Percentiles rank a stretch among this genome's conserved stretches.
Conservation (phyloP, 352 stramenopile species). For the Paralagenidium karlingii region DNA sequence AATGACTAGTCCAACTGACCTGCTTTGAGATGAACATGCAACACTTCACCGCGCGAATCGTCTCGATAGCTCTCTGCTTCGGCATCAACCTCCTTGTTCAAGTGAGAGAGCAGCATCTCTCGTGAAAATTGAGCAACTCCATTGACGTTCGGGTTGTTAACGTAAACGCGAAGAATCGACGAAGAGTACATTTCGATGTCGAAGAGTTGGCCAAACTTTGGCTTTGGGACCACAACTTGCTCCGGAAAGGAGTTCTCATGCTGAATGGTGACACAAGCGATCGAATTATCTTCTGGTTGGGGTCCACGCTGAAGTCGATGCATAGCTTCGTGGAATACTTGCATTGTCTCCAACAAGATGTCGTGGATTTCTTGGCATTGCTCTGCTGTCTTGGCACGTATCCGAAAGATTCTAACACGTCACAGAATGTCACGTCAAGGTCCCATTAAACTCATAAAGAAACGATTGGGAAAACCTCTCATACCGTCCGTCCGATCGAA, state of each 20-base stretch:
- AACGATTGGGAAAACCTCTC: neutral
- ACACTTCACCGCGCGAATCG: too few species aligned
- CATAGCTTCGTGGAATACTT: slow-evolving; percentile 58
- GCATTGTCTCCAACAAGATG: slow-evolving; percentile 36
- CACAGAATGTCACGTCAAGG: slow-evolving; percentile 1
- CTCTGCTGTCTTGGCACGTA: slow-evolving; percentile 46
- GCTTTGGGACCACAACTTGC: slow-evolving; percentile 31
- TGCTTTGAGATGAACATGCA: too few species aligned
- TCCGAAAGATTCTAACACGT: slow-evolving; percentile 31
- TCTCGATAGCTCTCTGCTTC: too few species aligned
- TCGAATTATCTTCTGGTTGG: slow-evolving; percentile 47
- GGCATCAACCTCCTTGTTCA: too few species aligned
- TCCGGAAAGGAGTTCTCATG: slow-evolving; percentile 55
- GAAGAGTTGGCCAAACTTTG: slow-evolving; percentile 26
- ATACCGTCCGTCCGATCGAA: slow-evolving; percentile 57
- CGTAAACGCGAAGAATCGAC: slow-evolving; percentile 56
- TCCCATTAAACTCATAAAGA: neutral
- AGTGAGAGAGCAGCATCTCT: slow-evolving; percentile 26
- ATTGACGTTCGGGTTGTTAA: slow-evolving; percentile 42
- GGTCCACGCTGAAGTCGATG: slow-evolving; percentile 52
- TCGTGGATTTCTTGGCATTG: slow-evolving; percentile 47
- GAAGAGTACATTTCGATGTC: slow-evolving; percentile 61
- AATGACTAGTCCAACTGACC: too few species aligned
- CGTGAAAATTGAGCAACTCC: slow-evolving; percentile 40
- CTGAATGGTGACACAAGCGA: slow-evolving; percentile 63